Evolutionary conservation across 768 basidiomycete species (phyloP), one percentile per base, ranked within the genome.

Genomic region (Rhizopogon rudus): DNA sequence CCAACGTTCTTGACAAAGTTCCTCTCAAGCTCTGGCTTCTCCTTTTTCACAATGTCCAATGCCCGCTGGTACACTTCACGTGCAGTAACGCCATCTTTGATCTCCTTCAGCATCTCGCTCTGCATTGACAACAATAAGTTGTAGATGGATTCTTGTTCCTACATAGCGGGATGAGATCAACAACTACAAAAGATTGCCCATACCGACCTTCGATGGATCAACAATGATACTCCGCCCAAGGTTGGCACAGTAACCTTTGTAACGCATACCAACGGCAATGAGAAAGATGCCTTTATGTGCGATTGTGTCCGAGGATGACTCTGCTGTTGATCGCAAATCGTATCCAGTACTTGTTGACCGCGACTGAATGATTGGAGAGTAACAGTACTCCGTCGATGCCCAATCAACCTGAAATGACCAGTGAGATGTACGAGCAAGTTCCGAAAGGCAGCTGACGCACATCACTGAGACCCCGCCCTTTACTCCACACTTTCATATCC

Each of bases 121-220:
- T 98, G 93, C 20, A 98, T 71, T 10, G 84, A 78, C 16, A 94
- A 68, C 44, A 98, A 77, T 17, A 94, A 75, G 41, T 79, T 79
- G 69, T 97, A 98, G 59, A 91, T 86, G 5, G 82, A 78, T 74
- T 98, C 93, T 87, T 98, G 96, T 53, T 89, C 86, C 95, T 98
- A 64, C 3, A 39, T 49, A 42, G 33, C 17, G 25, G 51, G 16
- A 53, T n/a, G 41, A 40, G 54, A 16, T 22, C 53, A 37, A 20
- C 6, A 44, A 20, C 45, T 35, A 22, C 5, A 9, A 28, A 20
- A 39, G 14, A 43, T 46, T 41, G 28, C 40, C 44, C 22, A 13
- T 44, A 65, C 71, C 56, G 58, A 94, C 93, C 64, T 88, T 86
- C 59, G 86, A 86, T 2, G 96, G 96, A 65, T 96, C 93, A 40